Evolutionary conservation across 345 rosid species (phyloP).

Genomic region (Populus davidiana): DNA sequence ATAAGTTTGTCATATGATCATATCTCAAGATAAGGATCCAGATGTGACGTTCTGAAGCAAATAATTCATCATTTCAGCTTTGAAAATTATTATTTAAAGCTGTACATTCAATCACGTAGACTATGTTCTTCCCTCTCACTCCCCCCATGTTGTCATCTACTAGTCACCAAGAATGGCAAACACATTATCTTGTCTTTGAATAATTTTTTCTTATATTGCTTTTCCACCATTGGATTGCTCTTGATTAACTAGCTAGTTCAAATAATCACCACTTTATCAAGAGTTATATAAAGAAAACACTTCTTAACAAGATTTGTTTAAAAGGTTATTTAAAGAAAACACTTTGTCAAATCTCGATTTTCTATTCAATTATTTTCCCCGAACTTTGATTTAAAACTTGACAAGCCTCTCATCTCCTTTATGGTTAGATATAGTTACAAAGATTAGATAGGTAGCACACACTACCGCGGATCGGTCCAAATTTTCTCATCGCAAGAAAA

Average conservation of each 20-base stretch:
- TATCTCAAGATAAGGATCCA: background rate
- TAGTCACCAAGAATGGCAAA: constrained; percentile 22
- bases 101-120: background rate
- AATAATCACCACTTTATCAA: constrained; percentile 2
- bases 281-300: too few relatives aligned
- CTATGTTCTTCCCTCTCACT: background rate
- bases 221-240: background rate
- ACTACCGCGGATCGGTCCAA: too few relatives aligned
- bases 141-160: constrained; percentile 2
- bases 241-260: background rate
- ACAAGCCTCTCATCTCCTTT: background rate
- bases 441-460: background rate
- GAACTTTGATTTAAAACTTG: background rate
- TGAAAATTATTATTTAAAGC: background rate
- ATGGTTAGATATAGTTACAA: constrained; percentile 17
- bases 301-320: background rate
- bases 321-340: constrained; percentile 8
- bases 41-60: background rate
- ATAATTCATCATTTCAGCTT: background rate
- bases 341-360: constrained; percentile 6
- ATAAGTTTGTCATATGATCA: background rate
- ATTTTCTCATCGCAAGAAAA: too few relatives aligned
- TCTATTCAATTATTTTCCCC: background rate
- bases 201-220: constrained; percentile 11
- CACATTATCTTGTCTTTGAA: constrained; percentile 28